Evolutionary conservation across 208 protist species (phyloP).

Genomic region (Crithidia acanthocephali): DNA sequence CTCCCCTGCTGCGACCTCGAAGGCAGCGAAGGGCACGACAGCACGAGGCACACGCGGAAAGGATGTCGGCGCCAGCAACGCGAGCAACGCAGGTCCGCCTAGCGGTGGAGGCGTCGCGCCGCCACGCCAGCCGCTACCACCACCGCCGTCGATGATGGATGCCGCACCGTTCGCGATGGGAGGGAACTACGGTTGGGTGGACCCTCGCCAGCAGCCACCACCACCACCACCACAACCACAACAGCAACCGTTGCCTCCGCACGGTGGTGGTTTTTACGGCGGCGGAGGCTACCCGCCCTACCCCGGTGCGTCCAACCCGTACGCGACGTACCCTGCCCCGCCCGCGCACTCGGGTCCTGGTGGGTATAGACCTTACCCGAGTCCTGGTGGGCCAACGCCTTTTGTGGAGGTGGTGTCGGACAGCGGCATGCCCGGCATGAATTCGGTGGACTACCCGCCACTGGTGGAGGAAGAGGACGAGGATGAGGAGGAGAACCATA

Average conservation of each 20-base stretch:
- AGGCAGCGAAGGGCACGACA: constrained; percentile 2
- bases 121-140: not conserved
- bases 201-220: constrained; percentile 11
- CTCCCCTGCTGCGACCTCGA: constrained; percentile 6
- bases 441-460: constrained; percentile 14
- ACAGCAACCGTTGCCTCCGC: not conserved
- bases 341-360: not conserved
- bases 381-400: not conserved
- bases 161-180: not conserved
- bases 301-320: not conserved
- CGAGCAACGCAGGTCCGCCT: too few species aligned
- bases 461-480: constrained; percentile 28
- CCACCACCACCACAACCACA: not conserved
- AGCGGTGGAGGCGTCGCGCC: not conserved
- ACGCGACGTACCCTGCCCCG: not conserved
- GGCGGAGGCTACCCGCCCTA: constrained; percentile 4
- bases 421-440: not conserved
- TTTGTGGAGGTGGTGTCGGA: not conserved
- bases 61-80: not conserved
- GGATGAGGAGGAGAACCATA: not conserved
- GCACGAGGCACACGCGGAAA: constrained; percentile 1
- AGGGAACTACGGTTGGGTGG: constrained; percentile 1
- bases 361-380: not conserved
- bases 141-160: not conserved
- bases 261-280: not conserved